Evolutionary conservation across 2,329 filamentous ascomycete genomes (phyloP).

Genomic region (Colletotrichum phormii): DNA sequence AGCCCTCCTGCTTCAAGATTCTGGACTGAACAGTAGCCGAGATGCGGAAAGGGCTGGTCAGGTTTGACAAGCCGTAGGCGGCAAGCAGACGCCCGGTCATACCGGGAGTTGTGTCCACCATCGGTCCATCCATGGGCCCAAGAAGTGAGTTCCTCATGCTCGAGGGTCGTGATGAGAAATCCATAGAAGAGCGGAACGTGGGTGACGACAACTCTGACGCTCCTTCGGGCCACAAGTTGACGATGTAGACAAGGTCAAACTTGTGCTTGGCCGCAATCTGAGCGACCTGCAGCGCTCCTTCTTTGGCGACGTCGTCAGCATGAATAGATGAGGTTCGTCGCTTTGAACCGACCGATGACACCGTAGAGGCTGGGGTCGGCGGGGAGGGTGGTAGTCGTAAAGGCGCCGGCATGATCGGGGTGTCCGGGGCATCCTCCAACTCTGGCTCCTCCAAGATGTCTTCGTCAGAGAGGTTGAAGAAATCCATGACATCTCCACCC

Average conservation of each 20-base stretch:
- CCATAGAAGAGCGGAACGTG: slow-evolving; percentile 37
- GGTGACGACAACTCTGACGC: slow-evolving; percentile 26
- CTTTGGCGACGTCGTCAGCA: slow-evolving; percentile 35
- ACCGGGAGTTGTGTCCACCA: slow-evolving; percentile 37
- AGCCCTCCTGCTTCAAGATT: slow-evolving; percentile 60
- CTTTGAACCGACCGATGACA: slow-evolving; percentile 15
- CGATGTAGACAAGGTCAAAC: slow-evolving; percentile 69
- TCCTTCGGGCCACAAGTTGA: slow-evolving; percentile 65
- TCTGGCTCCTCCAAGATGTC: slow-evolving; percentile 63
- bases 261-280: slow-evolving; percentile 67
- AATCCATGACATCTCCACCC: slow-evolving; percentile 41
- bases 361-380: slow-evolving; percentile 28
- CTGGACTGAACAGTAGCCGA: slow-evolving; percentile 61
- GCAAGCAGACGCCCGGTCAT: slow-evolving; percentile 65
- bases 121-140: slow-evolving; percentile 26
- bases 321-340: slow-evolving; percentile 29
- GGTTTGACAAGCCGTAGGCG: slow-evolving; percentile 64
- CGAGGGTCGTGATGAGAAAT: slow-evolving; percentile 35
- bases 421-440: neutral
- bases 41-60: slow-evolving; percentile 64
- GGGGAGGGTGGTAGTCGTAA: slow-evolving; percentile 17
- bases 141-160: slow-evolving; percentile 29
- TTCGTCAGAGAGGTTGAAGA: slow-evolving; percentile 57
- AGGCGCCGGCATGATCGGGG: slow-evolving; percentile 5
- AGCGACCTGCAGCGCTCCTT: slow-evolving; percentile 54